Percentiles rank a stretch among this genome's conserved stretches.
Conservation (phyloP, 306 rosid species). For the Cicer yamashitae region DNA sequence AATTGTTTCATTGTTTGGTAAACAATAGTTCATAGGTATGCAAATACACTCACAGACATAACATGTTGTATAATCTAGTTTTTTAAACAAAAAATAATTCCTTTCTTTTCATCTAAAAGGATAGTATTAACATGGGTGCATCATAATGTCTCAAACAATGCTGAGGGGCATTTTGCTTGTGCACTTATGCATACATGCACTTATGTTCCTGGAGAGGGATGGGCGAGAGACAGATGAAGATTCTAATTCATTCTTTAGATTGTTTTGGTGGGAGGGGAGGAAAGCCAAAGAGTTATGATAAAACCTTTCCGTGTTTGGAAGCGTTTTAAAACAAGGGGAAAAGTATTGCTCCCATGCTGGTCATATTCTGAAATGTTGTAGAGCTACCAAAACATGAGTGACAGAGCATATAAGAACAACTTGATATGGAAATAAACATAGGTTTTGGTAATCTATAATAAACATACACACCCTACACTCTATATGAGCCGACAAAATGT, state of each 20-base stretch:
- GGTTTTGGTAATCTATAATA: constrained; percentile 23
- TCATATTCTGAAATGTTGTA: not conserved
- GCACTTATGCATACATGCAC: constrained; percentile 28
- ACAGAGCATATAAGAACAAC: constrained; percentile 28
- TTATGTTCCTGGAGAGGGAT: constrained; percentile 16
- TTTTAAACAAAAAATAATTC: constrained; percentile 9
- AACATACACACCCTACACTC: constrained; percentile 1
- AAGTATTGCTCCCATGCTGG: not conserved
- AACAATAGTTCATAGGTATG: constrained; percentile 10
- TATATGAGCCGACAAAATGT: not conserved
- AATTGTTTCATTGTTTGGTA: constrained; percentile 31
- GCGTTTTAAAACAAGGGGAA: not conserved
- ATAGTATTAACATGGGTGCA: constrained; percentile 13
- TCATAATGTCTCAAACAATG: constrained; percentile 31
- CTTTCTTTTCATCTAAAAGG: not conserved
- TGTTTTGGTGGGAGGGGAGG: constrained; percentile 11
- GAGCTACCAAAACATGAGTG: constrained; percentile 10
- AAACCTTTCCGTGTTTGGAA: not conserved
- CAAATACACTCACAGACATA: not conserved
- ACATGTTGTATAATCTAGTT: constrained; percentile 22
- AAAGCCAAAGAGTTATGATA: not conserved
- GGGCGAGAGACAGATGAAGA: not conserved
- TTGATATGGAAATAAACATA: not conserved
- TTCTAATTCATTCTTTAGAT: not conserved
- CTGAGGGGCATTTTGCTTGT: constrained; percentile 24